Evolutionary conservation across 164 flowering plant species (phyloP).

Genomic region (Sextonia rubra): DNA sequence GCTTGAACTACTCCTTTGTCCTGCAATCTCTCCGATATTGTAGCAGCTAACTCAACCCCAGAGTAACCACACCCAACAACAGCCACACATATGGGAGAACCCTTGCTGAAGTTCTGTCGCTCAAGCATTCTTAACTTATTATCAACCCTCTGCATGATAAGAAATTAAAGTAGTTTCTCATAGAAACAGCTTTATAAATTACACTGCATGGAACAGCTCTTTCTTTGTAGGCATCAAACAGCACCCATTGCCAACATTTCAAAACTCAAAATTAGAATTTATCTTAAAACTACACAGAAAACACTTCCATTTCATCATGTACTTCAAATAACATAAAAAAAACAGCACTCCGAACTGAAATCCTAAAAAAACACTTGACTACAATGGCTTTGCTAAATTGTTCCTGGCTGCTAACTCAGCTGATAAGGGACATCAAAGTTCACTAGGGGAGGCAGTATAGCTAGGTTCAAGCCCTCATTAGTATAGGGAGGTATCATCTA

Average conservation of each 20-base stretch:
- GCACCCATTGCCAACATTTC: neutral
- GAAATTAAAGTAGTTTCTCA: neutral
- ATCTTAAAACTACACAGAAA: neutral
- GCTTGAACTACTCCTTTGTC: constrained; percentile 76
- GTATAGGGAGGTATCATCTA: too few species aligned
- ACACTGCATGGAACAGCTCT: neutral
- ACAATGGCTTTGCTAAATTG: too few species aligned
- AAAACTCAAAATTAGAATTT: neutral
- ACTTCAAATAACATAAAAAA: neutral
- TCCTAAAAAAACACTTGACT: neutral
- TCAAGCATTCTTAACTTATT: constrained; percentile 55
- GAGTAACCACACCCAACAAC: constrained; percentile 96
- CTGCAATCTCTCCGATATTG: constrained; percentile 76
- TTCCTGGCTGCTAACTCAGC: too few species aligned
- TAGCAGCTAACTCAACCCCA: constrained; percentile 96
- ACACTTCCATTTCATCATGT: neutral
- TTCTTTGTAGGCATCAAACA: neutral
- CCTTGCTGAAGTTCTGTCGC: constrained; percentile 57
- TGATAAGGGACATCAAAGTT: too few species aligned
- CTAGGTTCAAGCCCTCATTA: too few species aligned
- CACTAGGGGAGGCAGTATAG: too few species aligned
- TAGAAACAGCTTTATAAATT: neutral
- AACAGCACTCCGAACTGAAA: too few species aligned
- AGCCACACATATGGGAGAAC: constrained; percentile 52
- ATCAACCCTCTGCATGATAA: constrained; percentile 61